phyloP scores from a whole-genome alignment of 2,329 filamentous ascomycete species.

The Scedosporium dehoogii region DNA sequence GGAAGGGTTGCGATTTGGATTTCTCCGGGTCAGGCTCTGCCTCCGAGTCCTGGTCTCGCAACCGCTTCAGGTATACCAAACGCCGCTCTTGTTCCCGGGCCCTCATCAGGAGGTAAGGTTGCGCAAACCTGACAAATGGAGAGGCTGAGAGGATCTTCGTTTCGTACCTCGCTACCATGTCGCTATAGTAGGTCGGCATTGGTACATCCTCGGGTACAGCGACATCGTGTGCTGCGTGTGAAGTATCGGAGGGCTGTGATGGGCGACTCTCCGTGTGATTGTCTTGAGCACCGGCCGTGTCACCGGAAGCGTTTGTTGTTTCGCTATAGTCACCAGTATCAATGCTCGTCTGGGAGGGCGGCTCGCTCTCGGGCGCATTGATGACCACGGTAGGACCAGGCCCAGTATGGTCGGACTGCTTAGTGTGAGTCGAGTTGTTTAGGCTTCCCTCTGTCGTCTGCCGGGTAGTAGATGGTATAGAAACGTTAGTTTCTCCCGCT shows the following conservation, averaged over 20 bases:
- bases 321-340: not conserved
- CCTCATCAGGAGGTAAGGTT: constrained; percentile 86
- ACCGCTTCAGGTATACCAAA: constrained; percentile 68
- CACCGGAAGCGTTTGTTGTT: not conserved
- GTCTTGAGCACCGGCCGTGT: not conserved
- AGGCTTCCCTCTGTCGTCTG: constrained; percentile 13
- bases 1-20: constrained; percentile 60
- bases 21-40: constrained; percentile 53
- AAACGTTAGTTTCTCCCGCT: constrained; percentile 37
- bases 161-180: constrained; percentile 87
- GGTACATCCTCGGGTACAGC: constrained; percentile 52
- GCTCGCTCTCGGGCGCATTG: constrained; percentile 27
- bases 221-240: not conserved
- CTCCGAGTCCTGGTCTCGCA: constrained; percentile 65
- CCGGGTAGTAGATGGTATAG: constrained; percentile 13
- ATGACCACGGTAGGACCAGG: constrained; percentile 22
- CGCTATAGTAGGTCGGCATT: constrained; percentile 86
- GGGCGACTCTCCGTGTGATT: not conserved
- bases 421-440: not conserved
- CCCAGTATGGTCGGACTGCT: constrained; percentile 7
- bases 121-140: constrained; percentile 90
- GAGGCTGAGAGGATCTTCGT: constrained; percentile 92
- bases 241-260: not conserved
- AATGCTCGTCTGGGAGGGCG: constrained; percentile 21
- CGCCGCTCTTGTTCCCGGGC: constrained; percentile 83